A percentile compares a stretch with the other conserved stretches of the same genome.
Evolutionary conservation across 768 basidiomycete genomes (phyloP).

Genomic region (Russula olivacea): DNA sequence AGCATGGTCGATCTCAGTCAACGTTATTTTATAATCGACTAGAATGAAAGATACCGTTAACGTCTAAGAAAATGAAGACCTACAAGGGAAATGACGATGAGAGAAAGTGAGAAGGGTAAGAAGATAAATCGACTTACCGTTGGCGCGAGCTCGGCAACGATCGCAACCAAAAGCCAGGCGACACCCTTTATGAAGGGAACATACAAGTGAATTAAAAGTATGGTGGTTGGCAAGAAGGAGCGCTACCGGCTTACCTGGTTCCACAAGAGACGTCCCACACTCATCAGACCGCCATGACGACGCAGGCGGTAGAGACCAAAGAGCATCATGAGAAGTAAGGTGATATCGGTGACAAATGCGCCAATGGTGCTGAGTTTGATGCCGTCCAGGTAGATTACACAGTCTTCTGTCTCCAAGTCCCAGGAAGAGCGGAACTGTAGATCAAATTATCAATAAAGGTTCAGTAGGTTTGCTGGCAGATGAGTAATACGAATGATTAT

Average conservation of each 20-base stretch:
- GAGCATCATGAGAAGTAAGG: neutral
- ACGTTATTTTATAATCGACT: neutral
- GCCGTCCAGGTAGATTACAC: neutral
- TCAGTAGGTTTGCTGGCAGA: neutral
- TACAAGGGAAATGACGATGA: neutral
- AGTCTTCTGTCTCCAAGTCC: fast-evolving
- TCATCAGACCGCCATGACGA: neutral
- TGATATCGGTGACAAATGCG: neutral
- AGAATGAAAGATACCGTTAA: neutral
- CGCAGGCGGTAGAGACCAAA: neutral
- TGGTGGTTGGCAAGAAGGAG: no score
- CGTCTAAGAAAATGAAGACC: neutral
- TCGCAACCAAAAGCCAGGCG: neutral
- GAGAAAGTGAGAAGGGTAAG: neutral
- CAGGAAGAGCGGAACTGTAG: neutral
- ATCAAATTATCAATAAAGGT: neutral
- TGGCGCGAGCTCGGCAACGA: neutral
- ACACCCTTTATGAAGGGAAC: neutral
- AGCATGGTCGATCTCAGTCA: neutral
- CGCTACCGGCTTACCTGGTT: neutral
- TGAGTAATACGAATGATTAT: neutral
- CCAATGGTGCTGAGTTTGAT: neutral
- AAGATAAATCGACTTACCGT: neutral
- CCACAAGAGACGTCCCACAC: neutral
- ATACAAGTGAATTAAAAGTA: neutral